Evolutionary conservation across 106 monocot species (phyloP).

Genomic region (Amphibolis antarctica): DNA sequence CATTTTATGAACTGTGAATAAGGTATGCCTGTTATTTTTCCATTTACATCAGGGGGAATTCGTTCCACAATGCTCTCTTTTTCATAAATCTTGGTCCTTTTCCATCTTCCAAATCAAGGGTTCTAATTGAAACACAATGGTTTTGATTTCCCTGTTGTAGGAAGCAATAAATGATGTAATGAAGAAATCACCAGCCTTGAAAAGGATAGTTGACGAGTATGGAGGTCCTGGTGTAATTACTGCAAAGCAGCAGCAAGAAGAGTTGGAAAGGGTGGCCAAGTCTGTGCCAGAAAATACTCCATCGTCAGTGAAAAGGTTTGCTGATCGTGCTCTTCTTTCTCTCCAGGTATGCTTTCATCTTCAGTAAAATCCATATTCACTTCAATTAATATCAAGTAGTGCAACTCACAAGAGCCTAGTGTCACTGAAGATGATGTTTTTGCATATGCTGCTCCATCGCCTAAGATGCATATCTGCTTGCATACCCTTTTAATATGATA

Average conservation of each 20-base stretch:
- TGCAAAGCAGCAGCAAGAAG: constrained; percentile 79
- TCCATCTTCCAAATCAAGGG: too few relatives aligned
- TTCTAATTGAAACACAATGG: too few relatives aligned
- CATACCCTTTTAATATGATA: too few relatives aligned
- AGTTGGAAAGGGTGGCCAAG: constrained; percentile 71
- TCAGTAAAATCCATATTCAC: not conserved
- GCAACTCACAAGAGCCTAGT: too few relatives aligned
- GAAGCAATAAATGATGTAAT: constrained; percentile 51
- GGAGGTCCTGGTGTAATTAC: constrained; percentile 77
- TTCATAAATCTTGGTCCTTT: too few relatives aligned
- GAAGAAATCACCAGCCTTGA: constrained; percentile 48
- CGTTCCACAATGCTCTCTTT: too few relatives aligned
- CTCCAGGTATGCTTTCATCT: constrained; percentile 47
- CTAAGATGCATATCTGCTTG: too few relatives aligned
- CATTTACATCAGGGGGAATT: too few relatives aligned
- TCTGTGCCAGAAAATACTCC: constrained; percentile 69
- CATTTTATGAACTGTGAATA: not conserved
- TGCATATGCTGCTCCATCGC: too few relatives aligned
- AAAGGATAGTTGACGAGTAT: constrained; percentile 66
- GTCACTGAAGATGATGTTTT: too few relatives aligned
- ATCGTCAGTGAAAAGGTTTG: constrained; percentile 73
- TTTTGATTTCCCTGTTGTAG: constrained; percentile 20
- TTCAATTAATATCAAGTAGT: too few relatives aligned
- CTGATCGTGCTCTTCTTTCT: constrained; percentile 73
- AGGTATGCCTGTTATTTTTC: too few relatives aligned